Base-by-base conservation (phyloP, 2,329 filamentous ascomycete genomes). In the Curvularia lunata region DNA sequence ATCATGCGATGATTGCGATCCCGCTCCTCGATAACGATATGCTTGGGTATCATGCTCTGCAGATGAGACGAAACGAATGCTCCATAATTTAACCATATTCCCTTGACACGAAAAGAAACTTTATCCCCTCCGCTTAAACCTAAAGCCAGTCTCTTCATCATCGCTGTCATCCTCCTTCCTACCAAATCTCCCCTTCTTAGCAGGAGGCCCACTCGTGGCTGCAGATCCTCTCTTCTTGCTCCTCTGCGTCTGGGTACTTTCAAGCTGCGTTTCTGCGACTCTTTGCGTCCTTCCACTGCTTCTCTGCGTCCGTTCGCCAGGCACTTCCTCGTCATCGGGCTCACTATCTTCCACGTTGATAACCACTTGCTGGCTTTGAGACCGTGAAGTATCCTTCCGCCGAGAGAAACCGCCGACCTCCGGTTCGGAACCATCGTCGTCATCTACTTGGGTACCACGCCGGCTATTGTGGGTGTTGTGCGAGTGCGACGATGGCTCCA, bases 81-180 rank as follows among this genome's bases (percentile, higher is more conserved):
- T 40, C 16, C 34, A 19, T 40, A 40, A 19, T n/a, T 5, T 21
- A 38, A 23, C 32, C 42, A 52, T 18, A 21, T 18, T 42, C 25
- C 25, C 13, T 27, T 8, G 16, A 13, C 32, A 19, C 25, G 23
- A 21, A 25, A 40, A 40, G 19, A 28, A 48, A 12, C 7, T n/a
- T 40, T 41, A 61, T 42, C 52, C 58, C 45, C 65, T 64, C 48
- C 65, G 77, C 63, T 81, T 80, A 63, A 87, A 86, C 53, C 82
- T 79, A 64, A 85, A 85, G 30, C 82, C 83, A 56, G 82, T 76
- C 61, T 83, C 83, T 65, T 86, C 84, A 27, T 85, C 85, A 66
- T 85, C 84, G 43, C 85, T 85, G 41, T 82, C 83, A 32, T 83
- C 82, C 6, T 77, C 73, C 32, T 67, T 64, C 43, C 58, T 62